Percentiles rank a stretch among this genome's conserved stretches.
Evolutionary conservation across 495 filamentous ascomycete species (phyloP).

Genomic region (Hapsidospora chrysogenum): DNA sequence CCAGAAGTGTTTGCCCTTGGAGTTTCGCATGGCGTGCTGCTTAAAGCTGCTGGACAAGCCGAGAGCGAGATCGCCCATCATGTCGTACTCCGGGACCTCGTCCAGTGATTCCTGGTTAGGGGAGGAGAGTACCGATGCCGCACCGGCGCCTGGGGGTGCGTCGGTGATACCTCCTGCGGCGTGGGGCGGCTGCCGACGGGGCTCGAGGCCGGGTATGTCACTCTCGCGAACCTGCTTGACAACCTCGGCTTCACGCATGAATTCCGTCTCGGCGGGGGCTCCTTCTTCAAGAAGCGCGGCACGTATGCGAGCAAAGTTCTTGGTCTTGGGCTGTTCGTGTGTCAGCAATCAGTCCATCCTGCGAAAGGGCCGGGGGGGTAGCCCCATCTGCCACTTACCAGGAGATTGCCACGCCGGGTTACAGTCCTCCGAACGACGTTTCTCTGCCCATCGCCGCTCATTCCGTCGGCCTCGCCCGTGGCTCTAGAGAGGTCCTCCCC

Average conservation of each 20-base stretch:
- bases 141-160: constrained; percentile 6
- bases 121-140: constrained; percentile 36
- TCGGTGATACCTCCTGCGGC: constrained; percentile 8
- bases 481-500: constrained; percentile 58
- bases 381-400: constrained; percentile 38
- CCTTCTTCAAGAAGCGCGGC: constrained; percentile 79
- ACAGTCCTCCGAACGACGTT: constrained; percentile 54
- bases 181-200: constrained; percentile 4
- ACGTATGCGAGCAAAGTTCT: constrained; percentile 81
- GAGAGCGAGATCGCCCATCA: constrained; percentile 35
- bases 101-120: constrained; percentile 35
- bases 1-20: constrained; percentile 63
- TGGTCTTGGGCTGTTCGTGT: constrained; percentile 60
- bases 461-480: constrained; percentile 27
- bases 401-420: constrained; percentile 69
- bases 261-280: constrained; percentile 72
- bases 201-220: constrained; percentile 32
- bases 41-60: constrained; percentile 50
- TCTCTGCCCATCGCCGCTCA: constrained; percentile 21
- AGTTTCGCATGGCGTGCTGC: constrained; percentile 52
- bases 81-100: constrained; percentile 41
- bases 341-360: not conserved
- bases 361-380: not conserved
- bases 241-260: constrained; percentile 84
- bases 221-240: constrained; percentile 81